These are phyloP conservation scores for Hericium rajendrae DNA, from an alignment of 768 basidiomycete genomes.

Conservation along the genomic window DNA sequence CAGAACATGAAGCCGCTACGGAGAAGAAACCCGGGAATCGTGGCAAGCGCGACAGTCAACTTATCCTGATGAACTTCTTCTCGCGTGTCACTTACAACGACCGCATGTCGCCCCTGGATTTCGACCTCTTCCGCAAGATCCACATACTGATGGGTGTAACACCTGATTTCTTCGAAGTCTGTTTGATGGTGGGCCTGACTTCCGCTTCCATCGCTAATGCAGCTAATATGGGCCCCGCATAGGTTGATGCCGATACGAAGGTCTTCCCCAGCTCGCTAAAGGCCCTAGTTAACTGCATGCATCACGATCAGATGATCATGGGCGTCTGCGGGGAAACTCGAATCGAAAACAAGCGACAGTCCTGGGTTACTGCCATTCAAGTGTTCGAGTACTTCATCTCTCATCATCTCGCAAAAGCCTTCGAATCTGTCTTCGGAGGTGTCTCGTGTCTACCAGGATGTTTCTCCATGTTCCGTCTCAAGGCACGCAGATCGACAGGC, in stretches of 20 bases:
- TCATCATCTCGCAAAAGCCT: constrained; percentile 95
- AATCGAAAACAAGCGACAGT: constrained; percentile 95
- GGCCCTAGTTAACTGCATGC: constrained; percentile 95
- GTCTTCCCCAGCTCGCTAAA: constrained; percentile 86
- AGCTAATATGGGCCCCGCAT: background rate
- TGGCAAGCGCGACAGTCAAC: constrained; percentile 96
- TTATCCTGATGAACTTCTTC: constrained; percentile 99
- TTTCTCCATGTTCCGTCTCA: constrained; percentile 98
- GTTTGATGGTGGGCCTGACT: constrained; percentile 71
- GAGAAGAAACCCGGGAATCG: constrained; percentile 97
- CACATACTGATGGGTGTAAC: constrained; percentile 98
- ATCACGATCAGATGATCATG: constrained; percentile 98
- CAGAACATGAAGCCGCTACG: constrained; percentile 66
- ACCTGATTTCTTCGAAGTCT: constrained; percentile 96
- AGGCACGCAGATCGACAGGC: constrained; percentile 78
- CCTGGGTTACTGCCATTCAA: constrained; percentile 98
- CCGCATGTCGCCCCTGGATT: constrained; percentile 95
- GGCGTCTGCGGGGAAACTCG: constrained; percentile 98
- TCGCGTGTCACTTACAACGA: constrained; percentile 99
- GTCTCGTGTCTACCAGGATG: constrained; percentile 99
- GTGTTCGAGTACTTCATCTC: constrained; percentile 99
- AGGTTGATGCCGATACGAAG: constrained; percentile 97
- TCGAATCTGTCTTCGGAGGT: constrained; percentile 98
- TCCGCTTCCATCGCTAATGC: background rate
- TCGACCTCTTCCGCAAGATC: constrained; percentile 94